Percentiles rank a stretch among this genome's conserved stretches.
Evolutionary conservation across 2,329 filamentous ascomycete genomes (phyloP).

Genomic region (Capronia coronata): DNA sequence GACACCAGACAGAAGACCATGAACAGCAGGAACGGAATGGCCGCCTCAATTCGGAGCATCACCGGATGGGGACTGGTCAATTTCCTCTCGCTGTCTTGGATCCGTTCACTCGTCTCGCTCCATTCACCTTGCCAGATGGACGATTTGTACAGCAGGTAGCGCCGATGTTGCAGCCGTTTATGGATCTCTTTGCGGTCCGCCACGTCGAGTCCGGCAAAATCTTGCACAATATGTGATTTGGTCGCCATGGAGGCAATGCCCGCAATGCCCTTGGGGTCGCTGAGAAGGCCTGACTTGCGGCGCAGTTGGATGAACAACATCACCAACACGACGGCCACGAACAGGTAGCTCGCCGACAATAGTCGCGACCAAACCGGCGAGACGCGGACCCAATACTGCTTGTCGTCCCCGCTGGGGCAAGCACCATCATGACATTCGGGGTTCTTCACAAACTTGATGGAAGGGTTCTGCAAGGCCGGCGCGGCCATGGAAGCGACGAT

Average conservation of each 20-base stretch:
- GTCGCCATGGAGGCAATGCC: constrained; percentile 48
- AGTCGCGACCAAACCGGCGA: constrained; percentile 42
- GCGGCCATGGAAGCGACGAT: constrained; percentile 42
- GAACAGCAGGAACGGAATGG: constrained; percentile 38
- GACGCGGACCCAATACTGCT: constrained; percentile 38
- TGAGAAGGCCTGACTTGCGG: constrained; percentile 44
- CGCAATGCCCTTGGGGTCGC: constrained; percentile 45
- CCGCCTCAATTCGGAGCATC: constrained; percentile 39
- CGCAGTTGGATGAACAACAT: constrained; percentile 42
- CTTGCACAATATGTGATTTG: constrained; percentile 44
- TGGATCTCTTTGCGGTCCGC: constrained; percentile 41
- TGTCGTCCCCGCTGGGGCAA: constrained; percentile 10
- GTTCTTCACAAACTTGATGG: constrained; percentile 36
- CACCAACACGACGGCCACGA: constrained; percentile 39
- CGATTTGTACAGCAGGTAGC: constrained; percentile 46
- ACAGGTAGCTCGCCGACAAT: constrained; percentile 36
- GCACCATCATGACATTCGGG: constrained; percentile 29
- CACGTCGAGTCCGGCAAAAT: constrained; percentile 43
- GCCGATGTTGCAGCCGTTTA: constrained; percentile 40
- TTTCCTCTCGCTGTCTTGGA: constrained; percentile 28
- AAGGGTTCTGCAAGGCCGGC: constrained; percentile 44
- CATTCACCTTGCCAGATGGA: constrained; percentile 48
- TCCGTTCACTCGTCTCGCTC: constrained; percentile 33
- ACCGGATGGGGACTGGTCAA: constrained; percentile 39
- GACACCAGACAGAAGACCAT: constrained; percentile 36